Base-by-base conservation (phyloP, 2,329 filamentous ascomycete genomes). In the Trichoderma atroviride region DNA sequence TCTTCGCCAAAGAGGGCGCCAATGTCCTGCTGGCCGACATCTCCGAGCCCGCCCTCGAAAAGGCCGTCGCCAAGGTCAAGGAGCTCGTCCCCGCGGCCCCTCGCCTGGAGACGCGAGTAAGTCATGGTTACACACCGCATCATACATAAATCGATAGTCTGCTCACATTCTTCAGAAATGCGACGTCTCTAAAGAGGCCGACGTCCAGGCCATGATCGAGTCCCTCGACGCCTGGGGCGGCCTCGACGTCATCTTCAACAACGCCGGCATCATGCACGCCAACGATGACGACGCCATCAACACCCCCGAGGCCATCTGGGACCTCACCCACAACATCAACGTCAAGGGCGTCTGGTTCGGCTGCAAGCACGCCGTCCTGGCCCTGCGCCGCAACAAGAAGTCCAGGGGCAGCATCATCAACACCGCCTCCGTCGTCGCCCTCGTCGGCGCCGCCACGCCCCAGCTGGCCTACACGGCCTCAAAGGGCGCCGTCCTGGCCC, bases 311-410 rank as follows among this genome's bases (percentile, higher is more conserved):
- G 89, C 88, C 75, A 94, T 97, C 83, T 97, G 94, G 94, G 93
- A 97, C 76, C 83, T 97, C 74, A 97, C 94, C 5, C 93, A 97
- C 71, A 90, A 89, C 79, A 96, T 97, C 85, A 97, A 97, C 81
- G 94, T 97, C 80, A 97, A 97, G 87, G 94, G 94, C 55, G 94
- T 97, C n/a, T 97, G 94, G 94, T 97, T 89, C 79, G 94, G 94
- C 71, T 91, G 89, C 87, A 97, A 97, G 86, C 93, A 97, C 80
- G 93, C 94, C 7, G 90, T 97, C 33, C 84, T 95, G 62, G 88
- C 92, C 56, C 86, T 97, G 75, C 91, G 94, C 73, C 89, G 89
- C 75, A 86, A 96, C 84, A 87, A 87, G 68, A 97, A 97, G 88
- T 88, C 84, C 56, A 88, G 86, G 75, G 92, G 88, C 63, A 93